phyloP scores from a whole-genome alignment of 1,139 yeast genomes.

The Meyerozyma athensensis region DNA sequence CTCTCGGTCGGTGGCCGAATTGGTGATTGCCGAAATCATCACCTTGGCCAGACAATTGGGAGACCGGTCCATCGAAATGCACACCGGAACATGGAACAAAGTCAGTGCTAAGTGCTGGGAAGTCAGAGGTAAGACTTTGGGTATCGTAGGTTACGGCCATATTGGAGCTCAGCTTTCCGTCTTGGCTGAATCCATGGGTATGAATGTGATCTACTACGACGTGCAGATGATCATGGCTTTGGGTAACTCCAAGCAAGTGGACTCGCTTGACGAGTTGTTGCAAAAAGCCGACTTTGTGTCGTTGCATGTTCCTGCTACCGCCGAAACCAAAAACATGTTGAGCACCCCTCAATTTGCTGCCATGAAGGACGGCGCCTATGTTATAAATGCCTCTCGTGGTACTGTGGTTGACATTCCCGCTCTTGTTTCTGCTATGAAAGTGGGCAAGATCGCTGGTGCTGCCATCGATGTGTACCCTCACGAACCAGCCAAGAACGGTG shows the following conservation, averaged over 20 bases:
- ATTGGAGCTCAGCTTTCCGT: constrained; percentile 97
- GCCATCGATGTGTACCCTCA: constrained; percentile 96
- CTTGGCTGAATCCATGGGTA: constrained; percentile 96
- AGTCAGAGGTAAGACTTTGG: constrained; percentile 96
- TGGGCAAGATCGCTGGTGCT: constrained; percentile 95
- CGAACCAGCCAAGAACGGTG: constrained; percentile 98
- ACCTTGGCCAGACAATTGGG: constrained; percentile 94
- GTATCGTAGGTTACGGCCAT: constrained; percentile 97
- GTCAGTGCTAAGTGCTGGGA: constrained; percentile 97
- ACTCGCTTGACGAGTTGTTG: constrained; percentile 77
- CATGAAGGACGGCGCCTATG: constrained; percentile 94
- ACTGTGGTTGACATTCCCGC: constrained; percentile 96
- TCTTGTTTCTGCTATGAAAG: constrained; percentile 81
- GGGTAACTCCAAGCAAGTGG: constrained; percentile 95
- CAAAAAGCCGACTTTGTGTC: constrained; percentile 82
- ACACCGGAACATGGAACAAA: constrained; percentile 97
- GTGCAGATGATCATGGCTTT: constrained; percentile 89
- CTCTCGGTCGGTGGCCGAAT: constrained; percentile 97
- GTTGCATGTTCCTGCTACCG: constrained; percentile 90
- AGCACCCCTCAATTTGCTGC: constrained; percentile 89
- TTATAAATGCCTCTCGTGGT: constrained; percentile 96
- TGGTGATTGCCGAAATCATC: constrained; percentile 93
- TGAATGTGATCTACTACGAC: constrained; percentile 94
- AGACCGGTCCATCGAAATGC: constrained; percentile 94
- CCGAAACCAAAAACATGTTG: constrained; percentile 88